A percentile compares a stretch with the other conserved stretches of the same genome.
phyloP scores from a whole-genome alignment of 768 basidiomycete genomes.

The Pleurotus pulmonarius region DNA sequence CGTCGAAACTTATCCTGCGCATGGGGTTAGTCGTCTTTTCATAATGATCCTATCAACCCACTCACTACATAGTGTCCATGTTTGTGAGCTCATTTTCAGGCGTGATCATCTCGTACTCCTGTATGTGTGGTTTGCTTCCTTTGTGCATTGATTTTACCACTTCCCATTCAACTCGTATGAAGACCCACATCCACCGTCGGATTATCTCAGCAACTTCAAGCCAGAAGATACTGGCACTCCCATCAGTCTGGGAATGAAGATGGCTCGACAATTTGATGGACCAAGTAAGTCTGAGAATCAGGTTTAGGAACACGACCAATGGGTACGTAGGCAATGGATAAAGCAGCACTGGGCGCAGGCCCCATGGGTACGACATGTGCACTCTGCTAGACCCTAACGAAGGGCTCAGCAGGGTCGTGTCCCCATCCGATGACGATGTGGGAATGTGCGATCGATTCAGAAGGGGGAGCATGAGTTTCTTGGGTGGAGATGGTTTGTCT shows the following conservation, averaged over 20 bases:
- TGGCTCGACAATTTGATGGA: slow-evolving; percentile 87
- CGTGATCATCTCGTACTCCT: slow-evolving; percentile 6
- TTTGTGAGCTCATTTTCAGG: slow-evolving; percentile 13
- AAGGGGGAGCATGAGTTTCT: slow-evolving; percentile 39
- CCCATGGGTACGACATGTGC: slow-evolving; percentile 50
- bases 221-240: slow-evolving; percentile 81
- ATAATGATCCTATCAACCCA: background rate
- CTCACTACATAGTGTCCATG: slow-evolving; percentile 4
- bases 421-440: slow-evolving; percentile 14
- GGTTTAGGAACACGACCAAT: slow-evolving; percentile 74
- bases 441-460: background rate
- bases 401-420: slow-evolving; percentile 7
- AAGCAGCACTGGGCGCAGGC: slow-evolving; percentile 71
- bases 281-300: slow-evolving; percentile 91
- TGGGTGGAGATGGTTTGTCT: slow-evolving; percentile 29
- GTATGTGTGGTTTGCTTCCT: slow-evolving; percentile 9
- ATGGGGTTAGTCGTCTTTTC: background rate
- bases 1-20: background rate
- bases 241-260: slow-evolving; percentile 73
- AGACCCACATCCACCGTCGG: slow-evolving; percentile 97
- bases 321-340: slow-evolving; percentile 86
- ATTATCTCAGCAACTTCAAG: slow-evolving; percentile 88
- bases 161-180: slow-evolving; percentile 97
- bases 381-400: slow-evolving; percentile 15
- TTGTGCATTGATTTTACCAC: slow-evolving; percentile 55